Conservation (phyloP, 768 basidiomycete genomes). For the Stropharia rugosoannulata region DNA sequence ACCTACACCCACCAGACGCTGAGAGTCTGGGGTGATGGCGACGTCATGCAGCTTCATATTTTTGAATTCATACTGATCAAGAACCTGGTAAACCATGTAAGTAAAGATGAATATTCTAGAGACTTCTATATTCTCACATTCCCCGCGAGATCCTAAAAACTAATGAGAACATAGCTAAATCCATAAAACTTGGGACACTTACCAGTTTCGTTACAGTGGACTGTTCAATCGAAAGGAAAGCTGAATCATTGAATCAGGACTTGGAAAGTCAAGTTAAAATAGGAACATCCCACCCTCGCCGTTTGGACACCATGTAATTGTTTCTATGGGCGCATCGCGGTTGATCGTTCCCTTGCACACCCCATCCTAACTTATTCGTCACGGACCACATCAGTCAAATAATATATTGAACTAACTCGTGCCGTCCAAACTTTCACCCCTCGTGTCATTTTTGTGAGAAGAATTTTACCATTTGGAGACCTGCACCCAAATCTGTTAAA, state of each 20-base stretch:
- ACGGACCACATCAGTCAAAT: neutral
- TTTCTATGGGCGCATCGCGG: slow-evolving; percentile 52
- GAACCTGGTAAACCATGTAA: slow-evolving; percentile 32
- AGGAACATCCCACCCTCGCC: slow-evolving; percentile 45
- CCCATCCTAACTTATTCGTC: slow-evolving; percentile 46
- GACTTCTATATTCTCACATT: slow-evolving; percentile 34
- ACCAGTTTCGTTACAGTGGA: slow-evolving; percentile 61
- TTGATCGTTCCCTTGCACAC: slow-evolving; percentile 68
- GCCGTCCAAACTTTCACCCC: slow-evolving; percentile 72
- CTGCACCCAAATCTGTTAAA: slow-evolving; percentile 24
- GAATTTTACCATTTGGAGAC: slow-evolving; percentile 61
- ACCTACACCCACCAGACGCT: slow-evolving; percentile 65
- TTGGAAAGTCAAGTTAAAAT: neutral
- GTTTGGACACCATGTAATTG: slow-evolving; percentile 67
- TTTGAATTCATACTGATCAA: slow-evolving; percentile 58
- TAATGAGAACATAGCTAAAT: neutral
- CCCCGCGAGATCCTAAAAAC: slow-evolving; percentile 54
- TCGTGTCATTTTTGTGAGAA: slow-evolving; percentile 64
- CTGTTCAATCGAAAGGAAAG: slow-evolving; percentile 72
- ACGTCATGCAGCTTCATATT: slow-evolving; percentile 69
- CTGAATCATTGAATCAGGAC: slow-evolving; percentile 28
- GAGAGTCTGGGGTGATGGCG: slow-evolving; percentile 65
- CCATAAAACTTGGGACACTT: slow-evolving; percentile 14
- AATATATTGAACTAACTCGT: slow-evolving; percentile 41
- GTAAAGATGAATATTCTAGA: neutral